Conservation (phyloP, 257 asterid genomes). For the Thymus mandschuricus region DNA sequence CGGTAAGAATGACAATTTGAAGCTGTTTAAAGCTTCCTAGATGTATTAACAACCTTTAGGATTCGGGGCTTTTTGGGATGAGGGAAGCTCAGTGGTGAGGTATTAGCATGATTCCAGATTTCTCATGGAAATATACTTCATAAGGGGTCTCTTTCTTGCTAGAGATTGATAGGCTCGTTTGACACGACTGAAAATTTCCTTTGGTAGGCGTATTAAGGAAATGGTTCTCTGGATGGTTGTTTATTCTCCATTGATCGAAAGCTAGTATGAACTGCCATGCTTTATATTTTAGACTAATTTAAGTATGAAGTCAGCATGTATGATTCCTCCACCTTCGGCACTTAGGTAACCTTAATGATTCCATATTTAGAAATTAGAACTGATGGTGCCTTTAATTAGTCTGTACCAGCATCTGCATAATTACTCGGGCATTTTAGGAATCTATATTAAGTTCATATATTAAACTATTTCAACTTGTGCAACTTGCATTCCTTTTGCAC, state of each 20-base stretch:
- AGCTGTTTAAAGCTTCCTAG: conserved; percentile 3
- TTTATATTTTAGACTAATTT: not conserved
- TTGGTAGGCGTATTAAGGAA: too few species aligned
- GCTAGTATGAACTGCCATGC: not conserved
- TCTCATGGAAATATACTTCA: not conserved
- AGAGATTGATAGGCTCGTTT: not conserved
- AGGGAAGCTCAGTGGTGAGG: not conserved
- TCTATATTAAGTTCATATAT: conserved; percentile 7
- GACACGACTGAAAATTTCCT: not conserved
- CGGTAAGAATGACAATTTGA: conserved; percentile 10
- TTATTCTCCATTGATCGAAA: conserved; percentile 4
- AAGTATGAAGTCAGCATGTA: conserved; percentile 4
- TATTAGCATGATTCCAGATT: not conserved
- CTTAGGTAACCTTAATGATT: conserved; percentile 17
- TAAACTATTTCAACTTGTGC: conserved; percentile 39
- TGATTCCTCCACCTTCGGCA: conserved; percentile 18
- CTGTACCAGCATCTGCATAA: conserved; percentile 13
- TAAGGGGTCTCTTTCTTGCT: too few species aligned
- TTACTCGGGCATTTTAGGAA: conserved; percentile 12
- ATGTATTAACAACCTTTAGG: not conserved
- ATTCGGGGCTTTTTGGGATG: not conserved
- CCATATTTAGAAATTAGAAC: not conserved
- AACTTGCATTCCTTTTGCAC: conserved; percentile 37
- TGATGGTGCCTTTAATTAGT: conserved; percentile 8
- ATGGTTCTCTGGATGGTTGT: not conserved